These are phyloP conservation scores for Scheffersomyces lignosus DNA, from an alignment of 805 yeast genomes.

Conservation along the genomic window DNA sequence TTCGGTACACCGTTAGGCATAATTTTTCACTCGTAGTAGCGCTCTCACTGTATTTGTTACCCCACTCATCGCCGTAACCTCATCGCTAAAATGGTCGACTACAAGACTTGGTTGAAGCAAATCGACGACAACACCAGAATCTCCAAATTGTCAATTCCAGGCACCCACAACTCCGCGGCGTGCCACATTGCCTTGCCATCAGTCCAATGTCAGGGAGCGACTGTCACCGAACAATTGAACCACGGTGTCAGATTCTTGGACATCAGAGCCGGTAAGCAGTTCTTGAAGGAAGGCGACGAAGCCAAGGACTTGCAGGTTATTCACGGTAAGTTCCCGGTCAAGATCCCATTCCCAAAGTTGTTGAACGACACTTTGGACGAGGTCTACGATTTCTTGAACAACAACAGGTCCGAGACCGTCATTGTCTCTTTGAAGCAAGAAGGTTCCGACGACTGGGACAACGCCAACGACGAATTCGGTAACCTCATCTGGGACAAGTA, in stretches of 20 bases:
- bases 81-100: conserved; percentile 34
- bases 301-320: conserved; percentile 61
- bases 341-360: conserved; percentile 54
- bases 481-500: conserved; percentile 60
- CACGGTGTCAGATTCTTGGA: conserved; percentile 79
- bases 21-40: too few relatives aligned
- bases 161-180: conserved; percentile 86
- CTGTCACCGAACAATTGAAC: conserved; percentile 59
- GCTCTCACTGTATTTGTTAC: too few relatives aligned
- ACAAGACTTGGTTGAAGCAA: conserved; percentile 54
- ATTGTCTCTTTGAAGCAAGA: conserved; percentile 73
- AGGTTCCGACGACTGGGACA: conserved; percentile 67
- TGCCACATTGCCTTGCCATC: conserved; percentile 70
- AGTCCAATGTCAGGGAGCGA: conserved; percentile 70
- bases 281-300: conserved; percentile 49
- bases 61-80: too few relatives aligned
- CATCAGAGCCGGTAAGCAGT: conserved; percentile 60
- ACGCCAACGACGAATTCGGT: conserved; percentile 62
- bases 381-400: conserved; percentile 55
- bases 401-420: conserved; percentile 58
- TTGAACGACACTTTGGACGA: conserved; percentile 55
- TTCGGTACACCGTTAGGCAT: too few relatives aligned
- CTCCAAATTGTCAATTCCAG: conserved; percentile 65
- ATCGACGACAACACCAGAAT: conserved; percentile 52
- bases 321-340: conserved; percentile 77